These are phyloP conservation scores for Trichosporon asahii DNA, from an alignment of 1,284 basidiomycete species.

Conservation along the genomic window DNA sequence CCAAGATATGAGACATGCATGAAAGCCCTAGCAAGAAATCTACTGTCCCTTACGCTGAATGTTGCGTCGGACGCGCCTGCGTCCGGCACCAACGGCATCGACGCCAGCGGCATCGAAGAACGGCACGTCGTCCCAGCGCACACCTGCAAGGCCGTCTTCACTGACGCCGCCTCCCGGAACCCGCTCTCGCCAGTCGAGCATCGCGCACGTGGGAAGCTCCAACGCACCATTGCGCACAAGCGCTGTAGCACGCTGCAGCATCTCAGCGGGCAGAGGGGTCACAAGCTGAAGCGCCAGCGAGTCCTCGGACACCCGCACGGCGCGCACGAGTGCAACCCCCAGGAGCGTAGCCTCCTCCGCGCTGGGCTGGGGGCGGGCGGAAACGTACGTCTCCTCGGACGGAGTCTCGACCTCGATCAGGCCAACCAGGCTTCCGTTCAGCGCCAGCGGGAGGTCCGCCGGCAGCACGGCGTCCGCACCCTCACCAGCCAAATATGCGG, in stretches of 20 bases:
- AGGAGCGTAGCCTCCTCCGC: slow-evolving; percentile 61
- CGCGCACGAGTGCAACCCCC: slow-evolving; percentile 71
- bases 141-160: slow-evolving; percentile 54
- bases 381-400: slow-evolving; percentile 56
- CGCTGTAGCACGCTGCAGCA: slow-evolving; percentile 55
- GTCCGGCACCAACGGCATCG: slow-evolving; percentile 59
- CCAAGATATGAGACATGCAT: background rate
- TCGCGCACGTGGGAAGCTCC: slow-evolving; percentile 80
- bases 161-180: slow-evolving; percentile 18
- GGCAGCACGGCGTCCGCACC: slow-evolving; percentile 70
- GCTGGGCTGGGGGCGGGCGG: slow-evolving; percentile 57
- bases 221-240: slow-evolving; percentile 76
- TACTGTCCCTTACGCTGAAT: slow-evolving; percentile 68
- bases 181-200: slow-evolving; percentile 65
- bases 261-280: slow-evolving; percentile 62
- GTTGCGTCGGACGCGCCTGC: slow-evolving; percentile 73
- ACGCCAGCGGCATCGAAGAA: slow-evolving; percentile 76
- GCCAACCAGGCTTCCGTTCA: slow-evolving; percentile 78
- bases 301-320: slow-evolving; percentile 44
- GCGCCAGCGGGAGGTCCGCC: slow-evolving; percentile 63
- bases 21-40: background rate
- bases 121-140: slow-evolving; percentile 64
- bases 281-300: slow-evolving; percentile 59
- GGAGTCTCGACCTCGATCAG: slow-evolving; percentile 55
- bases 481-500: slow-evolving; percentile 64